Base-by-base conservation (phyloP, 345 rosid species). In the Eucalyptus curtisii region DNA sequence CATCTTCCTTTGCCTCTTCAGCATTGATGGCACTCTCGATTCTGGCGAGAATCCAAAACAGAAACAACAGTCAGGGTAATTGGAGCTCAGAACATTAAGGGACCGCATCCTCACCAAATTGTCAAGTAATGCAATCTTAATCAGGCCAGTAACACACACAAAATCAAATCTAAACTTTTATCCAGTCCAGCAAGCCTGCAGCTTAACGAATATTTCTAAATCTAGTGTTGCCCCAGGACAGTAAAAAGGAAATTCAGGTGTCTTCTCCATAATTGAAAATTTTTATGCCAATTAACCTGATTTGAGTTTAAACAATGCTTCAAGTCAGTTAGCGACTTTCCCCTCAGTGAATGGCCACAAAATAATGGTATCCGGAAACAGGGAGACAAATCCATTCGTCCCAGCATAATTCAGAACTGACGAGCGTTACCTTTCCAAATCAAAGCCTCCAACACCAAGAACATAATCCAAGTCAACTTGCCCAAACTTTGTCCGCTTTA, bases 371-470 rank as follows among this genome's bases (percentile, higher is more conserved):
- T 31, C n/a, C 3, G 7, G 25, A 13, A 16, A 30, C 80, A 42
- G 30, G 31, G 86, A 33, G 88, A 82, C 59, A 89, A 61, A 55
- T 40, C 27, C 47, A 76, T 76, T 44, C 45, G 24, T 76, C 84
- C 16, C 30, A 76, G 47, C 14, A 76, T 76, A 76, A 76, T 20
- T 76, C 45, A 40, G 44, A 37, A 40, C 84, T 40, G 47, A 42
- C 1, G 15, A 76, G 30, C 30, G 1, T 76, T 76, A 97, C 99
- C 99, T 95, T 92, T 96, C 99, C 89, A 97, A 91, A 93, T 97
- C 99, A 93, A 96, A 97, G 92, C 99, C 99, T 87, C 99, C 98
- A 92, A 97, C 95, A 80, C 99, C 98, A 93, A 97, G 98, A 92
- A 96, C 99, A 93, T 96, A 96, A 88, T 96, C 99, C 94, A 96